Percentiles rank a stretch among this genome's conserved stretches.
Conservation (phyloP, 805 yeast genomes). For the Cyberlindnera sargentensis region DNA sequence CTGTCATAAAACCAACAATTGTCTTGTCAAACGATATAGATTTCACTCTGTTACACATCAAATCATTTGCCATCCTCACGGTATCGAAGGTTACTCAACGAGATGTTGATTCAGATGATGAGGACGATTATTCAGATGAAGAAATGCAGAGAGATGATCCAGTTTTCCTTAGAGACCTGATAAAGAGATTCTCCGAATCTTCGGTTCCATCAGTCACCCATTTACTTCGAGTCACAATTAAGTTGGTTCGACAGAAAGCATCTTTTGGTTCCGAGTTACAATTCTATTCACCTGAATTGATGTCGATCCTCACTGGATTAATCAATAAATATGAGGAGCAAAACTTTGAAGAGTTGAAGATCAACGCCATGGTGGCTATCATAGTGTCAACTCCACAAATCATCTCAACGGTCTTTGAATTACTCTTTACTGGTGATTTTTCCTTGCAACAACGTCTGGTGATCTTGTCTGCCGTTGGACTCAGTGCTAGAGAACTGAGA, state of each 20-base stretch:
- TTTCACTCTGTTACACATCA: slow-evolving; percentile 12
- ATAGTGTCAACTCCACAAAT: slow-evolving; percentile 47
- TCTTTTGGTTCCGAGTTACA: slow-evolving; percentile 52
- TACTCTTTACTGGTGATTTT: slow-evolving; percentile 65
- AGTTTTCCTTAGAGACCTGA: slow-evolving; percentile 68
- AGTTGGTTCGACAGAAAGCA: slow-evolving; percentile 59
- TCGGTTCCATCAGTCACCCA: slow-evolving; percentile 31
- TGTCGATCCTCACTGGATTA: slow-evolving; percentile 44
- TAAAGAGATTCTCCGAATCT: slow-evolving; percentile 45
- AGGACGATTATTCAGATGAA: slow-evolving; percentile 30
- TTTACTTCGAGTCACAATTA: slow-evolving; percentile 41
- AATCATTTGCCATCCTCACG: slow-evolving; percentile 8
- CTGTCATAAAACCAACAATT: neutral
- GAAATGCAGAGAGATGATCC: slow-evolving; percentile 33
- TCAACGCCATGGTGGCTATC: slow-evolving; percentile 61
- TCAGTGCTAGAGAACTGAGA: slow-evolving; percentile 67
- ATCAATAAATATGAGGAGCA: slow-evolving; percentile 49
- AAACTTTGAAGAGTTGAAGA: slow-evolving; percentile 55
- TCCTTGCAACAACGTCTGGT: slow-evolving; percentile 73
- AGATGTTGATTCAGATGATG: slow-evolving; percentile 15
- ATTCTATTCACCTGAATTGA: slow-evolving; percentile 48
- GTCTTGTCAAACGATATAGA: slow-evolving; percentile 5
- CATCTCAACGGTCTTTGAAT: slow-evolving; percentile 29
- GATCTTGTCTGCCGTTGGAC: slow-evolving; percentile 58
- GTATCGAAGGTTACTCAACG: slow-evolving; percentile 3